Base-by-base conservation (phyloP, 1,284 basidiomycete genomes). In the Cerrena zonata region DNA sequence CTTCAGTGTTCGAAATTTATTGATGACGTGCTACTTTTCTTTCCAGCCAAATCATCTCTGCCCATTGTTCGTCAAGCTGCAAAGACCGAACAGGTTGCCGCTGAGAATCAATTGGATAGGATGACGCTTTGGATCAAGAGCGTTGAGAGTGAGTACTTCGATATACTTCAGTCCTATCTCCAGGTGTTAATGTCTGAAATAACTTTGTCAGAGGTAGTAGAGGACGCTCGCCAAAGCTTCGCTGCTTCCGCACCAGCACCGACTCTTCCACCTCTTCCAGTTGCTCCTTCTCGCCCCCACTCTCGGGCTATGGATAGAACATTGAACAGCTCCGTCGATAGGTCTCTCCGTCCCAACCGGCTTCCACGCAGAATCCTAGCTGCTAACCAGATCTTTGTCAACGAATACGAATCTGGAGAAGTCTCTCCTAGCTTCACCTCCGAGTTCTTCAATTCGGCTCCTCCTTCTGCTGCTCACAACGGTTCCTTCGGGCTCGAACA, bases 101-200 rank as follows among this genome's bases (percentile, higher is more conserved):
- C 71, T 27, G 82, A 83, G 54, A 75, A 74, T 34, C 73, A 76
- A 40, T 66, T 73, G 34, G 86, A 89, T 59, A 72, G 87, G 49
- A 80, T 90, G 81, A 76, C 79, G 1, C 69, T 82, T 47, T 90
- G 87, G 88, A 84, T 88, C 66, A 77, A 78, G 57, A 86, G 79
- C 51, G 84, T 89, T 10, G 86, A 90, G 67, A 84, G 86, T 89
- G 62, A 61, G 86, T 76, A 4, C 49, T 48, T 48, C 2, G 19
- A 5, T 10, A 24, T 30, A 21, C 15, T 15, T 15, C 30, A 7
- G 30, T 34, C 30, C 15, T 15, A 54, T 58, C 51, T 37, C 56
- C 39, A 36, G 45, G 49, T 52, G 26, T 19, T 56, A 48, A 45
- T 19, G 10, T 22, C 51, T 24, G 23, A 3, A 41, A 18, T 54